Evolutionary conservation across 148 eudicot species (phyloP).

Genomic region (Silene latifolia): DNA sequence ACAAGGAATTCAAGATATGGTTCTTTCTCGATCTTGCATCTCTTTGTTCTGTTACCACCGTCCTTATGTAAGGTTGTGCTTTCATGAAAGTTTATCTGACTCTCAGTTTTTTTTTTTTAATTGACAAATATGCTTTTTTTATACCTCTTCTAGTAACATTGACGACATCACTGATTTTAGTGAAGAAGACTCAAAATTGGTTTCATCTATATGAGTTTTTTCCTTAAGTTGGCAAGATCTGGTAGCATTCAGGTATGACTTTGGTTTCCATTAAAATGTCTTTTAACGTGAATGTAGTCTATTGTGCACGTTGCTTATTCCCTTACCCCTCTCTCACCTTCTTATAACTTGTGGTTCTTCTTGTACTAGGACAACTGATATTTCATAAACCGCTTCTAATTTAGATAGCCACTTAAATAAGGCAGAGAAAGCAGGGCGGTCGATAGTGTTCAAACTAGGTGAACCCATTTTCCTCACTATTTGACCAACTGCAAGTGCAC

Average conservation of each 20-base stretch:
- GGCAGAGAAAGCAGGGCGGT: too few relatives aligned
- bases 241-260: constrained; percentile 41
- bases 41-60: too few relatives aligned
- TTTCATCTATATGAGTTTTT: constrained; percentile 59
- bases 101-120: neutral
- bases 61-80: too few relatives aligned
- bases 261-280: neutral
- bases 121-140: neutral
- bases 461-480: too few relatives aligned
- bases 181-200: constrained; percentile 50
- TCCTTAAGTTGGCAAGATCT: constrained; percentile 58
- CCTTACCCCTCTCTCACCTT: too few relatives aligned
- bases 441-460: too few relatives aligned
- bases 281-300: too few relatives aligned
- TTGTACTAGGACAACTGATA: constrained; percentile 12
- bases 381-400: too few relatives aligned
- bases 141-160: constrained; percentile 47
- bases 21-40: neutral
- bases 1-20: constrained; percentile 89
- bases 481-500: too few relatives aligned
- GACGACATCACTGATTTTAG: constrained; percentile 80
- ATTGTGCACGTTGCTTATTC: too few relatives aligned
- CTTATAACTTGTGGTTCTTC: constrained; percentile 1
- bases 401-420: too few relatives aligned
- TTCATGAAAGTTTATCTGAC: neutral